phyloP scores from a whole-genome alignment of 177 flowering plant genomes.

The Vitis hybrid region DNA sequence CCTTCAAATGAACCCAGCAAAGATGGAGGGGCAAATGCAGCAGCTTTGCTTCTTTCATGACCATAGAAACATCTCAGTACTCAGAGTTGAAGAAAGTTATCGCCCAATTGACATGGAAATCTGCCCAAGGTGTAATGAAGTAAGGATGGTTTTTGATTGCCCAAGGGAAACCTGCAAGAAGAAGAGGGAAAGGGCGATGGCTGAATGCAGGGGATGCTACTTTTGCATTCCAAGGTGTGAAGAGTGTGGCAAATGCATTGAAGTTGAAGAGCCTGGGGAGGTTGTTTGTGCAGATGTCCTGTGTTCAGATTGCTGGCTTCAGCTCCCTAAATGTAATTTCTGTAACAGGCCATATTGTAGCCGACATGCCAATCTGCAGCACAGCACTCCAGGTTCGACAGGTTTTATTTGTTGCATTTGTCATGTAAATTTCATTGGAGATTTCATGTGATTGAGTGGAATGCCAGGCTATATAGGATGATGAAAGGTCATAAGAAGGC shows the following conservation, averaged over 20 bases:
- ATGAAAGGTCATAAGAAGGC: too few relatives aligned
- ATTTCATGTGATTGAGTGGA: too few relatives aligned
- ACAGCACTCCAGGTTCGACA: conserved; percentile 1
- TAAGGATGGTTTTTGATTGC: conserved; percentile 64
- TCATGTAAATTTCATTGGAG: conserved; percentile 6
- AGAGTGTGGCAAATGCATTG: conserved; percentile 67
- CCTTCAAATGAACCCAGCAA: conserved; percentile 20
- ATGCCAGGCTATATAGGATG: too few relatives aligned
- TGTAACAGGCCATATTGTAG: conserved; percentile 71
- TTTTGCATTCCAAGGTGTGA: conserved; percentile 70
- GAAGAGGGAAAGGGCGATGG: conserved; percentile 12
- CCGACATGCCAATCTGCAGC: conserved; percentile 24
- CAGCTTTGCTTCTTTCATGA: conserved; percentile 22
- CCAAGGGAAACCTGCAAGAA: conserved; percentile 46
- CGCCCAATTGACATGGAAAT: conserved; percentile 49
- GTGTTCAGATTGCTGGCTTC: conserved; percentile 71
- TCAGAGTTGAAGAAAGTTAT: not conserved
- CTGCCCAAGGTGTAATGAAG: conserved; percentile 68
- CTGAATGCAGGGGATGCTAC: conserved; percentile 57
- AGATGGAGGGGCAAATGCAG: conserved; percentile 8
- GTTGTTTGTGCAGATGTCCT: conserved; percentile 49
- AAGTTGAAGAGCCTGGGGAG: conserved; percentile 41
- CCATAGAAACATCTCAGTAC: conserved; percentile 8
- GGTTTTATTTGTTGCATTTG: conserved; percentile 58
- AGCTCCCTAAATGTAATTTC: conserved; percentile 64